Evolutionary conservation across 257 asterid species (phyloP).

Genomic region (Linderniella brevidens): DNA sequence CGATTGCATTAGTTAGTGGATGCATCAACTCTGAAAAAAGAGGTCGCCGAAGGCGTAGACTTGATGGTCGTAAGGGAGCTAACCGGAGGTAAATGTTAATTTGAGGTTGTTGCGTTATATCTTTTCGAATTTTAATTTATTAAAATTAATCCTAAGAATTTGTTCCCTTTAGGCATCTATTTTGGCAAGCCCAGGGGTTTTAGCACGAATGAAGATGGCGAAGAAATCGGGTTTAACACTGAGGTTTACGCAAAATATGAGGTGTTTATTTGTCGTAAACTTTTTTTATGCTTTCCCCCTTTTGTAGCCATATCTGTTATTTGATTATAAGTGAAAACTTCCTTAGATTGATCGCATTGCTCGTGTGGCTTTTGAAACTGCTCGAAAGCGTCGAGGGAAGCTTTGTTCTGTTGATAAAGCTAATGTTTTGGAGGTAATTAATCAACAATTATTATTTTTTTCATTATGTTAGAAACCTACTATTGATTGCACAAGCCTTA

Average conservation of each 20-base stretch:
- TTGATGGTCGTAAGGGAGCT: conserved; percentile 97
- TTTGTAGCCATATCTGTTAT: no score
- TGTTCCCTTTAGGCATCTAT: conserved; percentile 52
- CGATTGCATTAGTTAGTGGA: conserved; percentile 57
- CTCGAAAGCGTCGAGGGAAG: conserved; percentile 73
- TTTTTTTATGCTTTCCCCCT: not conserved
- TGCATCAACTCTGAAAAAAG: conserved; percentile 90
- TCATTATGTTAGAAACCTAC: no score
- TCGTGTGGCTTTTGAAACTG: conserved; percentile 90
- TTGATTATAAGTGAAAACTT: conserved; percentile 10
- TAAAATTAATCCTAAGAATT: not conserved
- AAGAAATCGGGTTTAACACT: conserved; percentile 86
- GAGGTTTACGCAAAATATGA: conserved; percentile 77
- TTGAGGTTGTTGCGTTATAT: not conserved
- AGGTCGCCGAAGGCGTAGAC: conserved; percentile 96
- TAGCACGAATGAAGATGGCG: conserved; percentile 58
- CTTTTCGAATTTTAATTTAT: not conserved
- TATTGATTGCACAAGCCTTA: no score
- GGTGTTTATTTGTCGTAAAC: conserved; percentile 26
- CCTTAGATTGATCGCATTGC: conserved; percentile 91
- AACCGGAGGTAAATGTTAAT: conserved; percentile 56
- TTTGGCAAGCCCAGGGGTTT: conserved; percentile 96
- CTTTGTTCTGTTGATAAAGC: conserved; percentile 98
- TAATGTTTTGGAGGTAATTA: conserved; percentile 84
- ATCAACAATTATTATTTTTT: conserved; percentile 5